A percentile compares a stretch with the other conserved stretches of the same genome.
These are phyloP conservation scores for Colletotrichum cordylinicola DNA, from an alignment of 2,329 filamentous ascomycete genomes.

Conservation along the genomic window DNA sequence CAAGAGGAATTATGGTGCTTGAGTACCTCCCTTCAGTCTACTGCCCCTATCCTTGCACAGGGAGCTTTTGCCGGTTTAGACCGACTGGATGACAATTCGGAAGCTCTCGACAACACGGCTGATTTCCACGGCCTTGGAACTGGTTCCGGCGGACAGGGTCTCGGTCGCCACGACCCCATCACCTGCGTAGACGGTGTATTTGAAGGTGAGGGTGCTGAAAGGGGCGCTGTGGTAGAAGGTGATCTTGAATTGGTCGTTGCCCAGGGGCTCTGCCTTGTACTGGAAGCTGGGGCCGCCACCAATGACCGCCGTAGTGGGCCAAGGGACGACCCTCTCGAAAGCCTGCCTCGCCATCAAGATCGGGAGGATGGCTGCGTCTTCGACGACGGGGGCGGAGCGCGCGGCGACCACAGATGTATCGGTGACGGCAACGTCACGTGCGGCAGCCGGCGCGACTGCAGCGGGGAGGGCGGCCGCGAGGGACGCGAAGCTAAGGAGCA, in stretches of 20 bases:
- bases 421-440: neutral
- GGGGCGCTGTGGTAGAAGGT: neutral
- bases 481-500: neutral
- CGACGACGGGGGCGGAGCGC: neutral
- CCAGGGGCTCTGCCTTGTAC: neutral
- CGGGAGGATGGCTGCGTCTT: neutral
- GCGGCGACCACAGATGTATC: neutral
- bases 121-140: neutral
- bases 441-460: neutral
- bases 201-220: neutral
- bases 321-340: neutral
- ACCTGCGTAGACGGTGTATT: neutral
- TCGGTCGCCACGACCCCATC: neutral
- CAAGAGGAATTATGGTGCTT: neutral
- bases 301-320: neutral
- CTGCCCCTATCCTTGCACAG: no score
- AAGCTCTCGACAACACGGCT: neutral
- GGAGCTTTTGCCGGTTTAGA: accelerated
- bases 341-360: neutral
- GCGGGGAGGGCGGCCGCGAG: neutral
- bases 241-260: neutral
- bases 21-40: neutral
- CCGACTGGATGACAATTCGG: neutral
- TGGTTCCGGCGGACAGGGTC: neutral
- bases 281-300: neutral